Evolutionary conservation across 2,329 filamentous ascomycete species (phyloP).

Genomic region (Diaporthe citri): DNA sequence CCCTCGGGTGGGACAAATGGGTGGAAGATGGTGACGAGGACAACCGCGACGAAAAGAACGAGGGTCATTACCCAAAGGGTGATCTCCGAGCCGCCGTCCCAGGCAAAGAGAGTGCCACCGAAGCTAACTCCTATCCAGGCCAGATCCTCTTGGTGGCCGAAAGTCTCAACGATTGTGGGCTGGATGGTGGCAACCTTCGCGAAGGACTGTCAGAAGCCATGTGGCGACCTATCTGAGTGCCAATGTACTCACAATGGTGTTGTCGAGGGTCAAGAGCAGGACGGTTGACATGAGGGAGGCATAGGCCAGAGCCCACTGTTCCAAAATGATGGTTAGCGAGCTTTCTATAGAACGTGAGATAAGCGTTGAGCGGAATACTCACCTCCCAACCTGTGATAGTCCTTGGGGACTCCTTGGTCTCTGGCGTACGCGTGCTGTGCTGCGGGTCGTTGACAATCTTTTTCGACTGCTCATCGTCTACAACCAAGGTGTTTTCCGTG

Average conservation of each 20-base stretch:
- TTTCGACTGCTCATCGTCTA: not conserved
- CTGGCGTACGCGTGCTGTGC: not conserved
- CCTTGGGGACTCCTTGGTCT: not conserved
- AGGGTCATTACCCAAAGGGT: constrained; percentile 58
- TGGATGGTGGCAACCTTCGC: constrained; percentile 26
- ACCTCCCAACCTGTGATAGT: not conserved
- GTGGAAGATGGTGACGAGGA: constrained; percentile 53
- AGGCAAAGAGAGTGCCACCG: constrained; percentile 60
- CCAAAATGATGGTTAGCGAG: not conserved
- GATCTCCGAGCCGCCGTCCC: constrained; percentile 58
- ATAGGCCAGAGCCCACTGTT: constrained; percentile 28
- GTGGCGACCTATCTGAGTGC: not conserved
- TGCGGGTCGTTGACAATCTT: not conserved
- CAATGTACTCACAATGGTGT: constrained; percentile 15
- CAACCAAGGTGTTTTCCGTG: too few species aligned
- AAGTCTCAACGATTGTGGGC: constrained; percentile 9
- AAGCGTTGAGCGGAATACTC: fast-evolving
- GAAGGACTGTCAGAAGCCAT: not conserved
- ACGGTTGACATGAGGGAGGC: constrained; percentile 15
- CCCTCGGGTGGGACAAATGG: constrained; percentile 53
- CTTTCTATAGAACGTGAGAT: not conserved
- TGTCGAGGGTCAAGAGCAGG: constrained; percentile 32
- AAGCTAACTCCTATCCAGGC: constrained; percentile 48
- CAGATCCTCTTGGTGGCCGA: not conserved
- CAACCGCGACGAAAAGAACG: constrained; percentile 56